Evolutionary conservation across 2,329 filamentous ascomycete species (phyloP), one percentile per base, ranked within the genome.

Genomic region (Exserohilum turcica): DNA sequence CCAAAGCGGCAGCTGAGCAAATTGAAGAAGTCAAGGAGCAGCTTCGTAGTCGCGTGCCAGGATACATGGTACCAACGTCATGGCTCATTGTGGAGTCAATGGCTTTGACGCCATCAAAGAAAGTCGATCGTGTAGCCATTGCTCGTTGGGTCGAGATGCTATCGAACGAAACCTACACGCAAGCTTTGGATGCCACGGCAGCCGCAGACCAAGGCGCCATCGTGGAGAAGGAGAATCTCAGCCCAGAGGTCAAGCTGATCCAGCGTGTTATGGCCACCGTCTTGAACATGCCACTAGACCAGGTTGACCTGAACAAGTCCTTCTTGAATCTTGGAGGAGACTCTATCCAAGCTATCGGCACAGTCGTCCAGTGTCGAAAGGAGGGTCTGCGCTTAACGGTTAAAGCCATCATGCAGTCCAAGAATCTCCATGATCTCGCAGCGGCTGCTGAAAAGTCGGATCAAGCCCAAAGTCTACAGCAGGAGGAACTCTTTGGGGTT

Each of bases 271-370:
- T 40, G 19, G 37, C 37, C 37, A 28, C 37, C 4, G 43, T 44
- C 3, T 12, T 44, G 12, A 27, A 27, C 19, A 12, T 44, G 24
- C 16, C 18, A 19, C 19, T 36, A 6, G 31, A 32, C 18, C 12
- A 44, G 8, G 13, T 44, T 0, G n/a, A 19, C 3, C 7, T 15
- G 7, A 27, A 6, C 6, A 44, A 24, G 7, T 24, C 12, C 3
- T 44, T 44, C 43, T 27, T 36, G 5, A 44, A 21, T 16, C 43
- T 44, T 19, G 43, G 28, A 18, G 43, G 43, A 5, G 43, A 44
- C 19, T 44, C 43, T 1, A 44, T 44, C n/a, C 16, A 19, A 33
- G 43, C 43, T 6, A 44, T 44, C 15, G 10, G 19, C 6, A 21
- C 19, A 24, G 43, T 44, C 13, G 16, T 21, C 2, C 12, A 15